Evolutionary conservation across 768 basidiomycete species (phyloP), one percentile per base, ranked within the genome.

Genomic region (Lactifluus piperatus): DNA sequence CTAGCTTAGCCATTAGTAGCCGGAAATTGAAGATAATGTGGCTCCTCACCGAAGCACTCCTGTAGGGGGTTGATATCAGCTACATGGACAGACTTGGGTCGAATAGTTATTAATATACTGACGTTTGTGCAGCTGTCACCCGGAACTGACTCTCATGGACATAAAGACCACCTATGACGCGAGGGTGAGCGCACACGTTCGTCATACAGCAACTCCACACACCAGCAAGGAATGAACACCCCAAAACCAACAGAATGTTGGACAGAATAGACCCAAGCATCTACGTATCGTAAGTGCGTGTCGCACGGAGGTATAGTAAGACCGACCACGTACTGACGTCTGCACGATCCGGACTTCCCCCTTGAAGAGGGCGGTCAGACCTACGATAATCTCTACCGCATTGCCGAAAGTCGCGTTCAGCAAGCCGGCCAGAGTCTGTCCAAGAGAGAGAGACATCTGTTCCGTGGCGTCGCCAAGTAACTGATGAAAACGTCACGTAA

Each of bases 261-360:
- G 91, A 94, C 39, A 97, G 73, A 60, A 97, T 89, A 29, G 91
- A 93, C 20, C 93, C 94, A 46, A 97, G 80, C 80, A 95, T 84
- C 88, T 89, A 63, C 4, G 54, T 18, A 36, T 22, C 30, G 50
- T 55, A 24, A 66, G 44, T 30, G 24, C 20, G 46, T 57, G 20
- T 32, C 54, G 34, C 11, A 16, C 34, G 13, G 56, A 36, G 16
- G 49, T 39, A 14, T 20, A n/a, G 37, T n/a, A 27, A 41, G 36
- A 24, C 39, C 44, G 30, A 50, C 30, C 41, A 67, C 81, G 60
- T 59, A 89, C 88, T 37, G 92, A 94, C 29, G 91, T 94, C 71
- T 97, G 92, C 2, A 97, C 94, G 66, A 97, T 88, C 36, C 88
- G 83, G 18, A 94, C 77, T 72, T 97, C 79, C 56, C 81, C 89